Percentiles rank a stretch among this genome's conserved stretches.
phyloP scores from a whole-genome alignment of 495 filamentous ascomycete genomes.

The Podospora anserina region DNA sequence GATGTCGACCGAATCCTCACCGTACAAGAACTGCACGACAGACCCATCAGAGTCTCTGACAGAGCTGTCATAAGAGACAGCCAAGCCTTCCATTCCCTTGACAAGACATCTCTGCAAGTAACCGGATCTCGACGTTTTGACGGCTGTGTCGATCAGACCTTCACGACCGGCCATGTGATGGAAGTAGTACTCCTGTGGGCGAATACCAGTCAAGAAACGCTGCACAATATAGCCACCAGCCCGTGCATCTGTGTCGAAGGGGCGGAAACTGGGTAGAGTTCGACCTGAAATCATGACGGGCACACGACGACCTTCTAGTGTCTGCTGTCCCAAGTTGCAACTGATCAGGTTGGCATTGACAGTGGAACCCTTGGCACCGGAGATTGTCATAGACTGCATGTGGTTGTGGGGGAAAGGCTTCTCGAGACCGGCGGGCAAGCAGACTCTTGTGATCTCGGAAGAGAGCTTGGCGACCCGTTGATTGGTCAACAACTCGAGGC shows the following conservation, averaged over 20 bases:
- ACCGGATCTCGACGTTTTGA: slow-evolving; percentile 95
- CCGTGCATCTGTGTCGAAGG: slow-evolving; percentile 82
- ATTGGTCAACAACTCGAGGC: slow-evolving; percentile 82
- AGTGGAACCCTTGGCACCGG: slow-evolving; percentile 86
- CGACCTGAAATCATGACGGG: slow-evolving; percentile 98
- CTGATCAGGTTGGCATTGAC: slow-evolving; percentile 98
- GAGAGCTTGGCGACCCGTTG: slow-evolving; percentile 67
- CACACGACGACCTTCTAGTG: slow-evolving; percentile 90
- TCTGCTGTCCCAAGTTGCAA: slow-evolving; percentile 95
- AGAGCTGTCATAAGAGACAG: slow-evolving; percentile 87
- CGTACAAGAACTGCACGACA: slow-evolving; percentile 92
- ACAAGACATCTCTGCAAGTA: slow-evolving; percentile 97
- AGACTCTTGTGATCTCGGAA: slow-evolving; percentile 69
- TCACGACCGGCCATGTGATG: slow-evolving; percentile 99
- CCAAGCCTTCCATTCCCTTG: slow-evolving; percentile 97
- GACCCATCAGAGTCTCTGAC: slow-evolving; percentile 92
- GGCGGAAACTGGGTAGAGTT: slow-evolving; percentile 89
- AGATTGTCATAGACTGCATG: slow-evolving; percentile 98
- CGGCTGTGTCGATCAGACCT: slow-evolving; percentile 97
- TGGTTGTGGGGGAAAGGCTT: slow-evolving; percentile 96
- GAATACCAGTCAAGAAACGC: slow-evolving; percentile 96
- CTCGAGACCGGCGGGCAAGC: slow-evolving; percentile 75
- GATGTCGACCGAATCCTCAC: slow-evolving; percentile 92
- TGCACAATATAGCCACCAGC: slow-evolving; percentile 93
- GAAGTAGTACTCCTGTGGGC: slow-evolving; percentile 98